Evolutionary conservation across 768 basidiomycete species (phyloP).

Genomic region (Panaeolus papilionaceus): DNA sequence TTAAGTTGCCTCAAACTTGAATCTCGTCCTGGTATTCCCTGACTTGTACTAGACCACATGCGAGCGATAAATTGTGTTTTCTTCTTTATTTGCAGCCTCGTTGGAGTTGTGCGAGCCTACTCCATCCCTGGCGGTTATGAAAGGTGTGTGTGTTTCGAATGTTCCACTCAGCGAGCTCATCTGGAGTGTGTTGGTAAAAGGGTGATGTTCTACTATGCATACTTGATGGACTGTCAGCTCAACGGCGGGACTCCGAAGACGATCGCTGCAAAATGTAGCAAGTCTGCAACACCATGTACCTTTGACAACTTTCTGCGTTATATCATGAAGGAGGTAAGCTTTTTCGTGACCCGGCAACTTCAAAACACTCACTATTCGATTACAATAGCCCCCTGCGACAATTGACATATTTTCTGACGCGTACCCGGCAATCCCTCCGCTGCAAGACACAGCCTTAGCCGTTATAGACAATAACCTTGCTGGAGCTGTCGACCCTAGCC

Average conservation of each 20-base stretch:
- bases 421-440: slow-evolving; percentile 4
- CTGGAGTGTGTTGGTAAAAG: background rate
- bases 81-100: slow-evolving; percentile 5
- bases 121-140: background rate
- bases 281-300: background rate
- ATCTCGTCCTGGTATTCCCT: slow-evolving; percentile 5
- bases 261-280: background rate
- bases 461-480: background rate
- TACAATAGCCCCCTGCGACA: background rate
- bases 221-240: background rate
- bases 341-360: background rate
- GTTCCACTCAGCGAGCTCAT: background rate
- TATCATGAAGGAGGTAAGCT: slow-evolving; percentile 5
- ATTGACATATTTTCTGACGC: background rate
- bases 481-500: background rate
- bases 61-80: background rate
- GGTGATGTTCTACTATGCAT: background rate
- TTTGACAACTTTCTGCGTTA: background rate
- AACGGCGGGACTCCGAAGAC: slow-evolving; percentile 4
- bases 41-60: background rate
- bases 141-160: background rate
- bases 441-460: background rate
- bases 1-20: slow-evolving; percentile 3
- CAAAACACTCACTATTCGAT: slow-evolving; percentile 3
- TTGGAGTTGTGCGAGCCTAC: slow-evolving; percentile 1